Evolutionary conservation across 768 basidiomycete genomes (phyloP), one percentile per base, ranked within the genome.

Genomic region (Pisolithus albus): DNA sequence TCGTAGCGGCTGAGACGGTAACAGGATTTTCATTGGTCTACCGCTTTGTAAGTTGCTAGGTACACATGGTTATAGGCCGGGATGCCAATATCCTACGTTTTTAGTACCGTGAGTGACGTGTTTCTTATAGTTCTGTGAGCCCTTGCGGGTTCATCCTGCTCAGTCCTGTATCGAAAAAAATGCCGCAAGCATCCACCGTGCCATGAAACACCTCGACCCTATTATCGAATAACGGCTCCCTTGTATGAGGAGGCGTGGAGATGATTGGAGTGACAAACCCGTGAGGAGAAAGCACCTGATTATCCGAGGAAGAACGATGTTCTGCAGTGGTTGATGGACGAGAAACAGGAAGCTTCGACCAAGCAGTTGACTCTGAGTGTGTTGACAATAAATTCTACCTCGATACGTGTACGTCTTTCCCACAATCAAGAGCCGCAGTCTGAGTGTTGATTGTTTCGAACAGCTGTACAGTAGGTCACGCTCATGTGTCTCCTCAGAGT

Each of bases 1-100:
- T 75, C 5, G 57, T 59, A 0, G 64, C 58, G 2, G 32, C 66
- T 7, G 55, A 63, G 1, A 57, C 51, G 0, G 54, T 46, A 78
- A 76, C 52, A 70, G 80, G n/a, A 43, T 72, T 0, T 76, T 81
- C 49, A 73, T 81, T 5, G 81, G 79, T 0, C 61, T 71, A 28
- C 76, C 78, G 1, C 46, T 76, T 1, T 79, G 79, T 77, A 41
- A 39, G 71, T 66, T 30, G 40, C 9, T 7, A 11, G 19, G 73
- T 40, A 46, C 4, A 28, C 11, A 19, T 10, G 23, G 0, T 5
- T 21, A 9, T 38, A 78, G 76, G 76, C 50, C 69, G 72, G n/a
- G 62, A 52, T 4, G 58, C 52, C 0, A 23, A n/a, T 5, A 34
- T 67, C 1, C 76, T 0, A 19, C 44, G 1, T 60, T 66, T 15